Conservation (phyloP, 139 green algal genomes). For the Chlamydomonas incerta region DNA sequence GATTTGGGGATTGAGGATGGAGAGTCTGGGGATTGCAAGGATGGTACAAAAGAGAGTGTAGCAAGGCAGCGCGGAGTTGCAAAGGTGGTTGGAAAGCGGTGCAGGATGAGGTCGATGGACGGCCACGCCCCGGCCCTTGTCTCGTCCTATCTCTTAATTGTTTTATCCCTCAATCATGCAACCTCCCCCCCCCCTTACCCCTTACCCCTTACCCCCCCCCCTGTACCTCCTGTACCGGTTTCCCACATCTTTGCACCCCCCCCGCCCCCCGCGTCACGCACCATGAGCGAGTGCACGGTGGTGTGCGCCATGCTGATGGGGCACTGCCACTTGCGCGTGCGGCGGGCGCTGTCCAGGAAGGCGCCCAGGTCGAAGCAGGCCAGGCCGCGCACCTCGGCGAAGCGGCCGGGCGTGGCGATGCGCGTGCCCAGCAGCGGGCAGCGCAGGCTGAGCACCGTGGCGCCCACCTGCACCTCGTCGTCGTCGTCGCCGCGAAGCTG, state of each 20-base stretch:
- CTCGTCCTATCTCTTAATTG: neutral
- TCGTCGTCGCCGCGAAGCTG: slow-evolving; percentile 45
- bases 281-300: slow-evolving; percentile 73
- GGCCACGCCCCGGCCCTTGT: no score
- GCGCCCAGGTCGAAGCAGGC: slow-evolving; percentile 85
- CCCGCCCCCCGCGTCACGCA: neutral
- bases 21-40: no score
- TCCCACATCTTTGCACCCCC: neutral
- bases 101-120: no score
- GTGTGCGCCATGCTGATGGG: slow-evolving; percentile 74
- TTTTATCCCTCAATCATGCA: neutral
- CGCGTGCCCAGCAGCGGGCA: slow-evolving; percentile 65
- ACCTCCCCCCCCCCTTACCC: neutral
- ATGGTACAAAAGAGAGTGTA: no score
- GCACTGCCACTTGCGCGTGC: slow-evolving; percentile 91
- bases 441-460: slow-evolving; percentile 68
- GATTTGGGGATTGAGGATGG: neutral
- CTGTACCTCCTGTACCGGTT: neutral
- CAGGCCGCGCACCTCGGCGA: slow-evolving; percentile 54
- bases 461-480: slow-evolving; percentile 51
- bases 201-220: neutral
- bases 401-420: slow-evolving; percentile 68
- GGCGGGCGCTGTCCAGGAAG: slow-evolving; percentile 78
- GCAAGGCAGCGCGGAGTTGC: no score
- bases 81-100: no score